Evolutionary conservation across 768 basidiomycete species (phyloP).

Genomic region (Mycena filopes): DNA sequence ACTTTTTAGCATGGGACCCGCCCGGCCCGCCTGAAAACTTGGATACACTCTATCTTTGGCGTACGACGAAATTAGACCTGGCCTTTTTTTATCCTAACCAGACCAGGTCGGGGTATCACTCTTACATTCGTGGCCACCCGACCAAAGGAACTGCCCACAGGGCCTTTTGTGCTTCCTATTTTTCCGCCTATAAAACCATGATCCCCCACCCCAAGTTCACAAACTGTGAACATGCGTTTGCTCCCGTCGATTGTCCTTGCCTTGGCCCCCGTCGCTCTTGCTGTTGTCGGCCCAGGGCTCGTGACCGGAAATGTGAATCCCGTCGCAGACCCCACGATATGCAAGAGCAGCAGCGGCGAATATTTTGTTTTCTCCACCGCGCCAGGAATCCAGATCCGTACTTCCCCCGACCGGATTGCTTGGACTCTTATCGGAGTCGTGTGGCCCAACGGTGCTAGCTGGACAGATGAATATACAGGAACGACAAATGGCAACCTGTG

Average conservation of each 20-base stretch:
- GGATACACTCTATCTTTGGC: no score
- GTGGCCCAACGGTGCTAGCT: constrained; percentile 45
- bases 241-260: constrained; percentile 8
- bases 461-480: constrained; percentile 46
- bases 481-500: constrained; percentile 43
- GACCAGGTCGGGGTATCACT: neutral
- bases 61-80: no score
- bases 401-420: constrained; percentile 43
- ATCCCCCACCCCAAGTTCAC: neutral
- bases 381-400: constrained; percentile 45
- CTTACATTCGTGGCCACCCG: neutral
- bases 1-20: no score
- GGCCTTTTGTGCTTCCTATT: constrained; percentile 4
- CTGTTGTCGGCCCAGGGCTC: constrained; percentile 25
- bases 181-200: constrained; percentile 11
- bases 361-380: constrained; percentile 38
- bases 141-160: constrained; percentile 1
- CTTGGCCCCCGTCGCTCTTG: constrained; percentile 3
- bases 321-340: constrained; percentile 44
- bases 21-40: no score
- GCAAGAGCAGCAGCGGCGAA: constrained; percentile 41
- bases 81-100: neutral
- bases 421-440: constrained; percentile 43
- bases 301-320: constrained; percentile 39
- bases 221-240: constrained; percentile 6